These are phyloP conservation scores for Drechmeria coniospora DNA, from an alignment of 2,329 filamentous ascomycete genomes.

Conservation along the genomic window DNA sequence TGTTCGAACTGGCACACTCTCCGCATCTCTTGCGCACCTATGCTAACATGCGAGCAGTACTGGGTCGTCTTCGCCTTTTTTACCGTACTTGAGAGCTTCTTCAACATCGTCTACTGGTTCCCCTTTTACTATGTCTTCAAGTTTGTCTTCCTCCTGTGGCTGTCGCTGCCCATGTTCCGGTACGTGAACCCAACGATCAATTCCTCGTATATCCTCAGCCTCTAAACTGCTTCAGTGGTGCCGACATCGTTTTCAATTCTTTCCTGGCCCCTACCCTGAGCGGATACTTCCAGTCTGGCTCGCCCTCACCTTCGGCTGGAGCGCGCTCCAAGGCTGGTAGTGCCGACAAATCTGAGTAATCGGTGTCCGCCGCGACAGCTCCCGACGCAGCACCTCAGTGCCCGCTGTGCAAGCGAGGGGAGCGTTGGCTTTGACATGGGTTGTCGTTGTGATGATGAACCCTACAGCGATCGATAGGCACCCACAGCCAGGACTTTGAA, in stretches of 20 bases:
- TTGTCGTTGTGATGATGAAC: no score
- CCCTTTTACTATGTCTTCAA: constrained; percentile 99
- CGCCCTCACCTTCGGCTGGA: constrained; percentile 71
- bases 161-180: constrained; percentile 87
- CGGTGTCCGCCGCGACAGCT: not conserved
- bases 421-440: no score
- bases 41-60: constrained; percentile 39
- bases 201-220: not conserved
- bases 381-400: not conserved
- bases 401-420: no score
- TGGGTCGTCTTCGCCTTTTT: constrained; percentile 78
- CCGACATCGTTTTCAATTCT: constrained; percentile 91
- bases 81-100: constrained; percentile 66
- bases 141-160: constrained; percentile 94
- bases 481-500: no score
- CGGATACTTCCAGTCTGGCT: constrained; percentile 69
- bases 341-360: constrained; percentile 53
- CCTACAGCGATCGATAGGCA: no score
- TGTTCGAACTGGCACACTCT: not conserved
- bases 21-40: not conserved
- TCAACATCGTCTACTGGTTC: constrained; percentile 86
- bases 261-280: constrained; percentile 83
- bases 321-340: constrained; percentile 79
- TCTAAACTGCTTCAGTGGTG: constrained; percentile 47
- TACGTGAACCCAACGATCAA: constrained; percentile 38